A percentile compares a stretch with the other conserved stretches of the same genome.
These are phyloP conservation scores for Chlamydomonas urium DNA, from an alignment of 139 green algal species.

Conservation along the genomic window DNA sequence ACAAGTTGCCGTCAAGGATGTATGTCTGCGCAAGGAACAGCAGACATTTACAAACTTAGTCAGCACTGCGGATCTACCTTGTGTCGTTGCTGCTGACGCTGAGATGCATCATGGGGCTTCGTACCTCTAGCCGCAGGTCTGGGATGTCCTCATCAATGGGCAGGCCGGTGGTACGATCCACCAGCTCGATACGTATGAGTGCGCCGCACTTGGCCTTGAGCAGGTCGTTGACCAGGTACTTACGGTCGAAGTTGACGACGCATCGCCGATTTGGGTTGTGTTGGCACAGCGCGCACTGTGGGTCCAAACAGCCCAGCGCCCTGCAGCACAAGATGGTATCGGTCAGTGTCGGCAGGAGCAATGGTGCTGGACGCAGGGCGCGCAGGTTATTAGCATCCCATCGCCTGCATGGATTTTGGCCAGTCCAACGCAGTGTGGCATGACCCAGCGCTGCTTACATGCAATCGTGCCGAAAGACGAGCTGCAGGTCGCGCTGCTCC, in stretches of 20 bases:
- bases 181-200: conserved; percentile 77
- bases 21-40: conserved; percentile 62
- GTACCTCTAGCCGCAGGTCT: conserved; percentile 64
- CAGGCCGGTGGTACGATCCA: conserved; percentile 67
- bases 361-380: no score
- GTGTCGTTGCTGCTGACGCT: no score
- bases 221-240: conserved; percentile 83
- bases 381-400: no score
- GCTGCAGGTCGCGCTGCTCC: conserved; percentile 71
- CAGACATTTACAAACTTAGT: conserved; percentile 2
- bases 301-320: conserved; percentile 77
- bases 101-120: neutral
- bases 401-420: no score
- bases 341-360: no score
- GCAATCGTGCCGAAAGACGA: conserved; percentile 89
- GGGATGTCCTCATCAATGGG: conserved; percentile 62
- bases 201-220: conserved; percentile 70
- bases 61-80: no score
- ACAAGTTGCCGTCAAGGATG: conserved; percentile 77
- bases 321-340: no score
- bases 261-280: conserved; percentile 82
- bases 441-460: no score
- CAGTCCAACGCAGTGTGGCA: no score
- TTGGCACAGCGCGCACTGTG: conserved; percentile 80
- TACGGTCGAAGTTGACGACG: conserved; percentile 74